phyloP scores from a whole-genome alignment of 768 basidiomycete genomes.

The Panaeolus cyanescens region DNA sequence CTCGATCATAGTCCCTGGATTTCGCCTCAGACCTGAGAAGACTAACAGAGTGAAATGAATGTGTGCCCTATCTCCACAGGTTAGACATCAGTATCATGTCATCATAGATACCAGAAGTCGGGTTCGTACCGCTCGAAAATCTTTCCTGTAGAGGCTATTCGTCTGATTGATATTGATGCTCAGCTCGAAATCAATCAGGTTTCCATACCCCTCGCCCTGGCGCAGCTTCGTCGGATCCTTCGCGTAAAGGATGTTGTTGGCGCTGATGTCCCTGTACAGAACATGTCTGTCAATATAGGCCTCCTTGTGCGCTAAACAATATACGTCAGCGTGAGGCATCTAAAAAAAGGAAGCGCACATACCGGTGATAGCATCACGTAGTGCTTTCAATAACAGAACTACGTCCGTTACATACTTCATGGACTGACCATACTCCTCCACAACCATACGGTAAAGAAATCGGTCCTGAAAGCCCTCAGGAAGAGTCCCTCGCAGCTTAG shows the following conservation, averaged over 20 bases:
- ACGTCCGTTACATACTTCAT: background rate
- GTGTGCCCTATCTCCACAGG: constrained; percentile 13
- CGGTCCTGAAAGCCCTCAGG: background rate
- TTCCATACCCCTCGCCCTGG: background rate
- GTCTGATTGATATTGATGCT: background rate
- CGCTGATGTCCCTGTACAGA: background rate
- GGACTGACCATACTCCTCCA: background rate
- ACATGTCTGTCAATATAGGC: background rate
- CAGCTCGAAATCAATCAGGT: background rate
- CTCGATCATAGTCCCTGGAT: background rate
- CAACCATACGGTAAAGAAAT: background rate
- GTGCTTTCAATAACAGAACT: background rate
- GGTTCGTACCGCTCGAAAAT: background rate
- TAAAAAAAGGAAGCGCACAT: background rate
- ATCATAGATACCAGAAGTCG: too few species aligned
- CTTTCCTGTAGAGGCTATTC: background rate
- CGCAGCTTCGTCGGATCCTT: background rate
- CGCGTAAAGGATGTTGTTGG: too few species aligned
- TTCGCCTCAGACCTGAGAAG: background rate
- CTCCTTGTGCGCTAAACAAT: background rate
- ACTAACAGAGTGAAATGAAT: background rate
- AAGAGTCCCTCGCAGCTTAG: background rate
- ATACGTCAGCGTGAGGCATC: background rate
- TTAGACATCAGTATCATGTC: too few species aligned
- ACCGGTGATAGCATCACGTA: background rate